Evolutionary conservation across 2,329 filamentous ascomycete genomes (phyloP), one percentile per base, ranked within the genome.

Genomic region (Cercospora nicotianae): DNA sequence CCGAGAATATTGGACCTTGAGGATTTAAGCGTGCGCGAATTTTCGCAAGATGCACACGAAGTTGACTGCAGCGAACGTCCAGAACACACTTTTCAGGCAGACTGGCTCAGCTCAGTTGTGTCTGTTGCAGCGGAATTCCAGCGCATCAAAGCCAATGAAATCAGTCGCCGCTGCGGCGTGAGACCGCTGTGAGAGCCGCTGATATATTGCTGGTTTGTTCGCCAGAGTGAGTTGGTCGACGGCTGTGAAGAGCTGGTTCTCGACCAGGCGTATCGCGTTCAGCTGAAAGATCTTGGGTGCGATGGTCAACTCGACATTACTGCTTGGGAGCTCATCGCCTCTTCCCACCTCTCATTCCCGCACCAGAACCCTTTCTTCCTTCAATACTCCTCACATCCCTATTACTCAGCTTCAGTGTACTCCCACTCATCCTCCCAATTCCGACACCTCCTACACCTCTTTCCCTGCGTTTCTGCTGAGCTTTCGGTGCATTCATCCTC

Each of bases 401-500:
- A 76, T 90, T 89, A 76, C 90, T 96, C 74, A 98, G 80, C 70
- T 85, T 90, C 81, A 98, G 79, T 76, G 91, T 91, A 0, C 93
- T 93, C 3, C 91, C 91, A 70, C 84, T 87, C 77, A 97, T 90
- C 77, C 85, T 92, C 0, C 95, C 95, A 12, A 98, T 87, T 2
- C 87, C 89, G 0, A 94, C 93, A 31, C 88, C 88, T 70, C 91
- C 92, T 42, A 97, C 87, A 0, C 87, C 82, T 78, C 88, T 81
- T 70, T 88, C 83, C 80, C 86, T 81, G 77, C 78, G 76, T 65
- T 78, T 72, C 73, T 77, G 62, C 73, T 77, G 63, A 5, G 66
- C 28, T 72, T 81, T 83, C 64, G 81, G 81, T 67, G 80, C 81
- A 67, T 78, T 82, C 26, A 31, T 59, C 65, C 79, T 76, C 66